Conservation (phyloP, 495 filamentous ascomycete genomes). For the Lasiosphaeria ovina region DNA sequence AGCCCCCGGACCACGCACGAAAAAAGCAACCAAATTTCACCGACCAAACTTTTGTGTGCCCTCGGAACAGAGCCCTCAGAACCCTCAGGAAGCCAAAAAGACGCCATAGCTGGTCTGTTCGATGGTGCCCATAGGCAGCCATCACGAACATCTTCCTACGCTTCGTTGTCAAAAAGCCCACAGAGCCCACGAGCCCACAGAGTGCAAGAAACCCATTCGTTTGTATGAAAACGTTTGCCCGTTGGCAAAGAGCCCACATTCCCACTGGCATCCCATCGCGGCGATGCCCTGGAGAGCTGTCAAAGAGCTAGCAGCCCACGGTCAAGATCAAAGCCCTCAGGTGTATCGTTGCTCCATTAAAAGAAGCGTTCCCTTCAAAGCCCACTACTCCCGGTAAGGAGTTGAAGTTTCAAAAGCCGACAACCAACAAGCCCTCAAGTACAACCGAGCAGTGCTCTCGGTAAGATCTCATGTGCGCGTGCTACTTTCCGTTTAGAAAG, state of each 20-base stretch:
- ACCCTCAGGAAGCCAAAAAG: constrained; percentile 23
- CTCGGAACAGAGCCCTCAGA: constrained; percentile 22
- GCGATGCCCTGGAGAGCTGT: constrained; percentile 35
- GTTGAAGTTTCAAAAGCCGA: constrained; percentile 48
- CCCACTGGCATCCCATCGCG: constrained; percentile 19
- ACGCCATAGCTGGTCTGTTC: constrained; percentile 3
- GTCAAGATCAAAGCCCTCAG: constrained; percentile 42
- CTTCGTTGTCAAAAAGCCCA: constrained; percentile 29
- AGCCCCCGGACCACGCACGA: background rate
- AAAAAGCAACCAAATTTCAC: constrained; percentile 3
- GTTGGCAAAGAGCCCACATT: constrained; percentile 13
- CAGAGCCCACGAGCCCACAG: constrained; percentile 47
- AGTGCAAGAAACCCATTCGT: constrained; percentile 30
- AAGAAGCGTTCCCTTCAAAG: constrained; percentile 47
- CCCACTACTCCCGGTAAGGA: constrained; percentile 39
- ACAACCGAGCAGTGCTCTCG: constrained; percentile 41
- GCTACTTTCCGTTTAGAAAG: constrained; percentile 59
- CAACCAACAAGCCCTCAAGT: constrained; percentile 50
- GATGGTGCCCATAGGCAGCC: background rate
- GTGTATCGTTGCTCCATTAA: constrained; percentile 44
- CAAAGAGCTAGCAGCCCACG: constrained; percentile 51
- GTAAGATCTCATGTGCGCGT: constrained; percentile 39
- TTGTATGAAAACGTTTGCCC: constrained; percentile 5
- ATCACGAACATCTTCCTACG: constrained; percentile 7
- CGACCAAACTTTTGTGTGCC: constrained; percentile 19